These are phyloP conservation scores for Orbilia ellipsospora DNA, from an alignment of 2,329 filamentous ascomycete species.

Conservation along the genomic window DNA sequence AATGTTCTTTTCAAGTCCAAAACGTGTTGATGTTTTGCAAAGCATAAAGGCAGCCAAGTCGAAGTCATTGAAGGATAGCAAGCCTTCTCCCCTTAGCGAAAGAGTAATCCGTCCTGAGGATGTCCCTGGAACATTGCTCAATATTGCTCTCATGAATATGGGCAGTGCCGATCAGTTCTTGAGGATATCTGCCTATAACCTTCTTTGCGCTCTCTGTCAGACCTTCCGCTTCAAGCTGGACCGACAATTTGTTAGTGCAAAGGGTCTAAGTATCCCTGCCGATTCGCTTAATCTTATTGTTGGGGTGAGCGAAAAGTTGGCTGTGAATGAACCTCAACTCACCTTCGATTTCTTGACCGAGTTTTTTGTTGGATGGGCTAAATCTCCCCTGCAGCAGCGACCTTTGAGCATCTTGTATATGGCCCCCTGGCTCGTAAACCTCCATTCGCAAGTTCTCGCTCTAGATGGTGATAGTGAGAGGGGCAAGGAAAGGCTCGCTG, in stretches of 20 bases:
- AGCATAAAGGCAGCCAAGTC: slow-evolving; percentile 73
- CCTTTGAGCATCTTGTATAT: slow-evolving; percentile 75
- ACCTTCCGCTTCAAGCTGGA: slow-evolving; percentile 75
- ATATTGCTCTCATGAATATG: slow-evolving; percentile 75
- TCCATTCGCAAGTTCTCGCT: slow-evolving; percentile 71
- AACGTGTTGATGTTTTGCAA: slow-evolving; percentile 73
- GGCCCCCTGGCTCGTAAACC: slow-evolving; percentile 74
- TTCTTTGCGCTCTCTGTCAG: slow-evolving; percentile 74
- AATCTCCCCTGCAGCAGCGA: slow-evolving; percentile 74
- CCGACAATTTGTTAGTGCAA: slow-evolving; percentile 71
- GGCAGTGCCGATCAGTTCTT: slow-evolving; percentile 72
- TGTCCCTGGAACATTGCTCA: slow-evolving; percentile 75
- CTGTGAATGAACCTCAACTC: slow-evolving; percentile 73
- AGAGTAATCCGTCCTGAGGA: slow-evolving; percentile 76
- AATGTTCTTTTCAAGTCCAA: slow-evolving; percentile 77
- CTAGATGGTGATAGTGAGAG: slow-evolving; percentile 73
- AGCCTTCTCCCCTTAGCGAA: slow-evolving; percentile 72
- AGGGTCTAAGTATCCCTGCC: slow-evolving; percentile 70
- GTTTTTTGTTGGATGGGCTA: slow-evolving; percentile 78
- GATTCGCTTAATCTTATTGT: slow-evolving; percentile 74
- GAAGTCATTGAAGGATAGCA: slow-evolving; percentile 73
- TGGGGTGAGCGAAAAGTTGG: slow-evolving; percentile 73
- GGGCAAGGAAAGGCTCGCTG: slow-evolving; percentile 73
- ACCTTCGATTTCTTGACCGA: slow-evolving; percentile 78
- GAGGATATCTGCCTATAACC: slow-evolving; percentile 74